Evolutionary conservation across 495 filamentous ascomycete genomes (phyloP), one percentile per base, ranked within the genome.

Genomic region (Xylaria telfairii): DNA sequence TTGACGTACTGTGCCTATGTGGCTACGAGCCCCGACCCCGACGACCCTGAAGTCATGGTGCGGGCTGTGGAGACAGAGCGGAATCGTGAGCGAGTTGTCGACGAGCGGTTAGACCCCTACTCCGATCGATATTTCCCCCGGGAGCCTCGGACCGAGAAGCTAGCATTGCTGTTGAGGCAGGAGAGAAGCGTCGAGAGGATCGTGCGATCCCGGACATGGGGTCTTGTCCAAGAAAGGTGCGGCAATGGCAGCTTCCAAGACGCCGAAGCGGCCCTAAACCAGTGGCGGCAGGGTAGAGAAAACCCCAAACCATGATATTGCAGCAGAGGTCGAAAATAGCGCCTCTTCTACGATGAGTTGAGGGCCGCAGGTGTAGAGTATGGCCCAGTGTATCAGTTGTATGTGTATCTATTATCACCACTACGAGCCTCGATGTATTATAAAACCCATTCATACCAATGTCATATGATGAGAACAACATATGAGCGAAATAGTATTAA

Each of bases 21-120:
- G 12, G 96, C 96, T 3, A 93, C 93, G 3, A 91, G 89, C 64
- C 91, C 92, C 3, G 94, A 99, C 75, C 94, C 94, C 0, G 89
- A 94, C 47, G 95, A 99, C 71, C 95, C 95, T 17, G 94, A 96
- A 73, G 81, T 88, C 7, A 83, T 92, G 1, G 73, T 92, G 34
- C 85, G 92, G 68, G 82, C 93, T 72, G 86, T 88, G 0, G 93
- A 97, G 79, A 87, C 88, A 34, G 89, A 89, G 46, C 87, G 82
- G 71, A 89, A 92, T 68, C 85, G 90, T 64, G 93, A 97, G 75
- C 85, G 90, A 64, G 85, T 95, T 6, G 90, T 98, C 19, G 86
- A 99, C 81, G 96, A 98, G 79, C 84, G 96, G 69, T 80, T 98
- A 67, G 96, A 99, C 81, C 96, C 96, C 21, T 99, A 99, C 75